phyloP scores from a whole-genome alignment of 768 basidiomycete genomes.

The Holtermannia corniformis region DNA sequence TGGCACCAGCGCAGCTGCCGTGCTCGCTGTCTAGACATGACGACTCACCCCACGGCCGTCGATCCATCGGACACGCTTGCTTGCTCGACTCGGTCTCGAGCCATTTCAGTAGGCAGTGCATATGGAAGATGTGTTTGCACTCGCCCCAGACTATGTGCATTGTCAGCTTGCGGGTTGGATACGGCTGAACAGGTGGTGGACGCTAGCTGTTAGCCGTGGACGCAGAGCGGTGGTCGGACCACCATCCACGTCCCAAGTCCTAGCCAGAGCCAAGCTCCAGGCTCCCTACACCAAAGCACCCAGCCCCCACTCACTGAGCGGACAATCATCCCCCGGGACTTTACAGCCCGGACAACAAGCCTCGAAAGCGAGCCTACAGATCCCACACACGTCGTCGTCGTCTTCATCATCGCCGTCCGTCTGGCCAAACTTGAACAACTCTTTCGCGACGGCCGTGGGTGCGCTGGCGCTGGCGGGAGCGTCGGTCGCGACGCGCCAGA shows the following conservation, averaged over 20 bases:
- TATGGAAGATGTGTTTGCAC: conserved; percentile 94
- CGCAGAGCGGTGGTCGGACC: neutral
- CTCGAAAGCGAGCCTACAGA: conserved; percentile 52
- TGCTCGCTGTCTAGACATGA: neutral
- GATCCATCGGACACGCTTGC: conserved; percentile 97
- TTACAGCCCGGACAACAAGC: conserved; percentile 94
- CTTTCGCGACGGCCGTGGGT: neutral
- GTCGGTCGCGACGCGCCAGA: conserved; percentile 4
- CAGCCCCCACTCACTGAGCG: conserved; percentile 56
- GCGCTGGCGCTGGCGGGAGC: conserved; percentile 10
- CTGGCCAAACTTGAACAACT: conserved; percentile 3
- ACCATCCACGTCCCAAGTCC: neutral
- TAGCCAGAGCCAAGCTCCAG: neutral
- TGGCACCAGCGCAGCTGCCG: too few relatives aligned
- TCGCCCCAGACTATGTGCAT: conserved; percentile 94
- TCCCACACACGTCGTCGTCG: conserved; percentile 34
- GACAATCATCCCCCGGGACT: conserved; percentile 92
- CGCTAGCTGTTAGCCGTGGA: neutral
- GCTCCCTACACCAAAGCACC: neutral
- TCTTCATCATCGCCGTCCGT: conserved; percentile 19
- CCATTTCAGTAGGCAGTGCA: conserved; percentile 98
- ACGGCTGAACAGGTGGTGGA: neutral
- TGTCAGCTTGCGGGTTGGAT: neutral
- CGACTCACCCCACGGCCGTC: conserved; percentile 72
- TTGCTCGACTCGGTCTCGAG: conserved; percentile 79